A percentile compares a stretch with the other conserved stretches of the same genome.
Evolutionary conservation across 2,329 filamentous ascomycete species (phyloP).

Genomic region (Pestalotiopsis sp.): DNA sequence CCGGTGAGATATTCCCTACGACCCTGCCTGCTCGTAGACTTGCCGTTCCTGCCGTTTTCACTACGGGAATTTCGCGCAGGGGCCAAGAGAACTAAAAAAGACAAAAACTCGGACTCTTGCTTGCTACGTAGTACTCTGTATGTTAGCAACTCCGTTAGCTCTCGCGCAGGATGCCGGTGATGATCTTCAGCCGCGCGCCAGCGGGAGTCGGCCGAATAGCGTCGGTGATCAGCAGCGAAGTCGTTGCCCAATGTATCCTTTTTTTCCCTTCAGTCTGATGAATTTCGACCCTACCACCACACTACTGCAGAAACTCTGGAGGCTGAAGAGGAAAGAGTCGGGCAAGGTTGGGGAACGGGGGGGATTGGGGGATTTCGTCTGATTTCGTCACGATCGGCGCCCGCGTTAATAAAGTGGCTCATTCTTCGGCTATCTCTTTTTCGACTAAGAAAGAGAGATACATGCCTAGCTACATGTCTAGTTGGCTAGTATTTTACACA

Average conservation of each 20-base stretch:
- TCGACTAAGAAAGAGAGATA: not conserved
- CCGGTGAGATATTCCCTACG: too few relatives aligned
- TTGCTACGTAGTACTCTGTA: too few relatives aligned
- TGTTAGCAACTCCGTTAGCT: too few relatives aligned
- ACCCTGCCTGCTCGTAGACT: too few relatives aligned
- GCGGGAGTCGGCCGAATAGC: conserved; percentile 4
- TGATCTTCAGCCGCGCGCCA: conserved; percentile 7
- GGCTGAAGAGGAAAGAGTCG: not conserved
- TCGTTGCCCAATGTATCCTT: not conserved
- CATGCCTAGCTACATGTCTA: not conserved
- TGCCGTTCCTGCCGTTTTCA: too few relatives aligned
- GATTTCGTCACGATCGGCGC: not conserved
- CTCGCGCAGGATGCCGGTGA: not conserved
- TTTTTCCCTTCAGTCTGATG: not conserved
- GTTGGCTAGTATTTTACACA: not conserved
- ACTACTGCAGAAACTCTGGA: not conserved
- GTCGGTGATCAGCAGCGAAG: not conserved
- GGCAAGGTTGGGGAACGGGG: not conserved
- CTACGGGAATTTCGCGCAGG: too few relatives aligned
- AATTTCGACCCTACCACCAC: not conserved
- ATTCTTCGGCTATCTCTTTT: not conserved
- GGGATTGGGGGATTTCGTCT: not conserved
- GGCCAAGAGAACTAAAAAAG: too few relatives aligned
- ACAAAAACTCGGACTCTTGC: too few relatives aligned
- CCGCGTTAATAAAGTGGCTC: not conserved